A percentile compares a stretch with the other conserved stretches of the same genome.
Evolutionary conservation across 352 stramenopile species (phyloP).

Genomic region (Globisporangium echinulatum): DNA sequence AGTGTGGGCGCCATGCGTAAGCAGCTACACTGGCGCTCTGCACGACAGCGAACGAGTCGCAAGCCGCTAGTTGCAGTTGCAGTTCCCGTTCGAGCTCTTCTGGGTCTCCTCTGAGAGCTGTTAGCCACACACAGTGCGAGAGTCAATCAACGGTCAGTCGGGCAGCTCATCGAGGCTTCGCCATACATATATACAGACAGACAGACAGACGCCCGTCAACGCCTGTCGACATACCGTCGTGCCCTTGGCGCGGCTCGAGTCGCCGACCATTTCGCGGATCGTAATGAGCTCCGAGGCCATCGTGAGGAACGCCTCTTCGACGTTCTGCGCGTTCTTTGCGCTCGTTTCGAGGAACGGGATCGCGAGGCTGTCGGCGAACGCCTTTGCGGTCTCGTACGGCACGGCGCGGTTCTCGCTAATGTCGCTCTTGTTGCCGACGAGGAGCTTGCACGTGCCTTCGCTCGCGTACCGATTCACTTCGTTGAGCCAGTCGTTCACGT

Average conservation of each 20-base stretch:
- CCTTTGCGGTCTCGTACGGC: constrained; percentile 95
- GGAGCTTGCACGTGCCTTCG: constrained; percentile 98
- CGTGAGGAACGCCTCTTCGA: constrained; percentile 99
- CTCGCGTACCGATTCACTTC: constrained; percentile 98
- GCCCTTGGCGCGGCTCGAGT: constrained; percentile 55
- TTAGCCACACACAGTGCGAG: not conserved
- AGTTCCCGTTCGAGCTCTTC: constrained; percentile 8
- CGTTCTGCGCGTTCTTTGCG: constrained; percentile 98
- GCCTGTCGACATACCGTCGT: constrained; percentile 35
- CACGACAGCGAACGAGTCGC: no score
- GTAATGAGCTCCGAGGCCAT: constrained; percentile 98
- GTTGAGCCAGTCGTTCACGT: constrained; percentile 99
- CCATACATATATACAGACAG: not conserved
- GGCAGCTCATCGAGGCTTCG: no score
- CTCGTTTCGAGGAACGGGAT: constrained; percentile 99
- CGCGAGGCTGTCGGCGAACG: constrained; percentile 94
- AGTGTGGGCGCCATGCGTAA: no score
- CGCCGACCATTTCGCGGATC: constrained; percentile 84
- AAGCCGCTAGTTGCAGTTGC: constrained; percentile 10
- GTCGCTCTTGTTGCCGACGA: constrained; percentile 99
- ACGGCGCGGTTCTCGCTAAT: constrained; percentile 95
- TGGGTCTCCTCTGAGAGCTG: constrained; percentile 13
- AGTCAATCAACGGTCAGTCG: not conserved
- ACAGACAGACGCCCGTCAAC: not conserved
- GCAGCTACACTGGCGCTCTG: no score